A percentile compares a stretch with the other conserved stretches of the same genome.
phyloP scores from a whole-genome alignment of 1,139 yeast genomes.

The Zygosaccharomyces sapae region DNA sequence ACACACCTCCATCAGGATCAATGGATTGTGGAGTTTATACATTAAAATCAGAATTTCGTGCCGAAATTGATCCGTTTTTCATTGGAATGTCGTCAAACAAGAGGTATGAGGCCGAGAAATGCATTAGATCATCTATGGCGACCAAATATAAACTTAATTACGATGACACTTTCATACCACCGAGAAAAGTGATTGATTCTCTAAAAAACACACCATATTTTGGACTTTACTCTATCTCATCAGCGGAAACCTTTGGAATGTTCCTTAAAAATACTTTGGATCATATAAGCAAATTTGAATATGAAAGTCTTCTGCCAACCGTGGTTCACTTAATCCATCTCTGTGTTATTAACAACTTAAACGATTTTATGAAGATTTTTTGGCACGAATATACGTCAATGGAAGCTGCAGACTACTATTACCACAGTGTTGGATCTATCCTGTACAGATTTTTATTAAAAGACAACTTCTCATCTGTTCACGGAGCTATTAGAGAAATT shows the following conservation, averaged over 20 bases:
- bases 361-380: constrained; percentile 29
- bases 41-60: constrained; percentile 54
- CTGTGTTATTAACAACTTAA: constrained; percentile 38
- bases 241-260: constrained; percentile 48
- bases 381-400: constrained; percentile 39
- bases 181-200: constrained; percentile 37
- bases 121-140: constrained; percentile 32
- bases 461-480: constrained; percentile 43
- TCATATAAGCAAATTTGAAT: constrained; percentile 42
- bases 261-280: constrained; percentile 49
- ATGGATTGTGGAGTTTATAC: constrained; percentile 67
- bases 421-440: constrained; percentile 43
- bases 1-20: constrained; percentile 58
- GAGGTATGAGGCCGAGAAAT: constrained; percentile 66
- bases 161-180: constrained; percentile 49
- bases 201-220: constrained; percentile 40
- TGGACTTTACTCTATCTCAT: constrained; percentile 46
- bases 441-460: constrained; percentile 44
- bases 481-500: constrained; percentile 53
- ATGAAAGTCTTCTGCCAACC: constrained; percentile 56
- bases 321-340: constrained; percentile 68
- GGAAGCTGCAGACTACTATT: constrained; percentile 41
- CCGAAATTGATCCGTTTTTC: constrained; percentile 72
- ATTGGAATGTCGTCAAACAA: constrained; percentile 73
- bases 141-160: constrained; percentile 39